Percentiles rank a stretch among this genome's conserved stretches.
phyloP scores from a whole-genome alignment of 169 alveolate genomes.

The Blepharisma undulans region DNA sequence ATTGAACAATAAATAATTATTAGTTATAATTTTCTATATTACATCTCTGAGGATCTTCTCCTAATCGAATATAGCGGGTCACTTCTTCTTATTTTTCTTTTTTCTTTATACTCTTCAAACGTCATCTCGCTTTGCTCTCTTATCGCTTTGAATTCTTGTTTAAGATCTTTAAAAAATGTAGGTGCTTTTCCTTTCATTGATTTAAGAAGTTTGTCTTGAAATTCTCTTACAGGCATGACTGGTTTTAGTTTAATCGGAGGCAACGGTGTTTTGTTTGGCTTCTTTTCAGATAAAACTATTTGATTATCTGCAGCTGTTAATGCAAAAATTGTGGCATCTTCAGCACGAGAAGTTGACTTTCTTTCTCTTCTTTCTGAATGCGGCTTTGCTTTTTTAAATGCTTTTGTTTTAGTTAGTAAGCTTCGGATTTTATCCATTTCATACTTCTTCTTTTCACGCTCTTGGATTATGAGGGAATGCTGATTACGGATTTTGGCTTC shows the following conservation, averaged over 20 bases:
- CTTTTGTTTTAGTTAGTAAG: background rate
- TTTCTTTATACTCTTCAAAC: background rate
- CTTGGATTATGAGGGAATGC: background rate
- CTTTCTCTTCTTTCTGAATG: background rate
- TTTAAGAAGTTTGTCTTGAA: constrained; percentile 2
- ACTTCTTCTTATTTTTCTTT: background rate
- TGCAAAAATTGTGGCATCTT: background rate
- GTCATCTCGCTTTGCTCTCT: constrained; percentile 19
- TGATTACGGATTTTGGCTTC: background rate
- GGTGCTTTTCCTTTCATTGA: background rate
- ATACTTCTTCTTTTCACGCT: background rate
- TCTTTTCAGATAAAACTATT: background rate
- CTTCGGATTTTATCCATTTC: background rate
- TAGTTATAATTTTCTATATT: too few species aligned
- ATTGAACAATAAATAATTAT: background rate
- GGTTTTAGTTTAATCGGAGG: background rate
- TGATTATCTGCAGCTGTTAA: background rate
- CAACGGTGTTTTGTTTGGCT: background rate
- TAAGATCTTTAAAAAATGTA: constrained; percentile 1
- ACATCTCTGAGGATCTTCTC: background rate
- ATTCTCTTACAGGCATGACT: background rate
- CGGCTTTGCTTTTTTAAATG: background rate
- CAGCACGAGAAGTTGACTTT: background rate
- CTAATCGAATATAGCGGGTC: background rate
- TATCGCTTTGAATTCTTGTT: background rate